Evolutionary conservation across 768 basidiomycete genomes (phyloP).

Genomic region (Pholiota conissans): DNA sequence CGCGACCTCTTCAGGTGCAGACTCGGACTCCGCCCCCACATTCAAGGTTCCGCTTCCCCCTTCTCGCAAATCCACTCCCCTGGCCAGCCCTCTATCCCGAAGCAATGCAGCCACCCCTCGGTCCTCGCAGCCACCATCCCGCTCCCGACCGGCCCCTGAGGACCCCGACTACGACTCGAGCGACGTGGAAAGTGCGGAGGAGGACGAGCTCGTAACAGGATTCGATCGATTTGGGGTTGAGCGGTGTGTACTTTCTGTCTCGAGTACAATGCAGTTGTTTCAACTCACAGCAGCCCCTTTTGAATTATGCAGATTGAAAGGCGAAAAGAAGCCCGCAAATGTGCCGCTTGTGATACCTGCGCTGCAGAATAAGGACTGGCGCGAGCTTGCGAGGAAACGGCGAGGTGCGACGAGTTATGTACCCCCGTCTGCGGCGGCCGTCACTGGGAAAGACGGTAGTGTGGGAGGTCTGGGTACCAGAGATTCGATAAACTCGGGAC

Average conservation of each 20-base stretch:
- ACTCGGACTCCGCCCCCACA: slow-evolving; percentile 45
- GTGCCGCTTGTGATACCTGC: slow-evolving; percentile 82
- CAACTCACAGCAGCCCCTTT: slow-evolving; percentile 70
- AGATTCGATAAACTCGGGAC: slow-evolving; percentile 77
- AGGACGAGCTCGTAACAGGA: slow-evolving; percentile 71
- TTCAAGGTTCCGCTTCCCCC: slow-evolving; percentile 68
- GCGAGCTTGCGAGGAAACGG: slow-evolving; percentile 71
- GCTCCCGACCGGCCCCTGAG: slow-evolving; percentile 15
- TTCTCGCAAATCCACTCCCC: slow-evolving; percentile 45
- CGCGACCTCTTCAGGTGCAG: slow-evolving; percentile 60
- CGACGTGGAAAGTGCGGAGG: slow-evolving; percentile 53
- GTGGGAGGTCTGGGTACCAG: slow-evolving; percentile 75
- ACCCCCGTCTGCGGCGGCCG: slow-evolving; percentile 57
- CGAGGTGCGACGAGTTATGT: slow-evolving; percentile 56
- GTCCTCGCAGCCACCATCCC: neutral
- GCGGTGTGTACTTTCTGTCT: slow-evolving; percentile 68
- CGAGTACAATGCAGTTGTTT: slow-evolving; percentile 42
- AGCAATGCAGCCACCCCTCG: slow-evolving; percentile 28
- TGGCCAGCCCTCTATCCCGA: slow-evolving; percentile 56
- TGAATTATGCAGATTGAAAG: slow-evolving; percentile 38
- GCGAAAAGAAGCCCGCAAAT: slow-evolving; percentile 45
- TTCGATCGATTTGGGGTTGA: slow-evolving; percentile 75
- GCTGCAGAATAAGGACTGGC: slow-evolving; percentile 89
- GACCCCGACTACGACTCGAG: slow-evolving; percentile 46
- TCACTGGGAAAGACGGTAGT: slow-evolving; percentile 67